These are phyloP conservation scores for Wickerhamomyces mucosus DNA, from an alignment of 805 yeast genomes.

Conservation along the genomic window DNA sequence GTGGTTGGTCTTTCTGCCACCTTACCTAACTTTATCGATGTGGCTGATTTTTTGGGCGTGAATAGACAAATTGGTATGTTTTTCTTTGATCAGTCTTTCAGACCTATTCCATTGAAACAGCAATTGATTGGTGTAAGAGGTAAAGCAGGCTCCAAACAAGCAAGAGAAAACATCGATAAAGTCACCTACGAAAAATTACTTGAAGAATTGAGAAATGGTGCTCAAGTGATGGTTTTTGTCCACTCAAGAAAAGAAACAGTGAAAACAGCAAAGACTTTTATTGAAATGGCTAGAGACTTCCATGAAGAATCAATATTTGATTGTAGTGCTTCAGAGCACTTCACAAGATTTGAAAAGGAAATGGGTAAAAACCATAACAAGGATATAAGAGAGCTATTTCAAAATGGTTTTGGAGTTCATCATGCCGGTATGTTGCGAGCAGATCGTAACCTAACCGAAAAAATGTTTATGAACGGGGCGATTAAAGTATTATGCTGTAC, in stretches of 20 bases:
- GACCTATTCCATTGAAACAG: conserved; percentile 92
- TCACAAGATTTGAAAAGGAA: conserved; percentile 48
- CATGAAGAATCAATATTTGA: conserved; percentile 53
- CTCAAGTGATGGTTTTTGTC: conserved; percentile 94
- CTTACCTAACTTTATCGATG: conserved; percentile 83
- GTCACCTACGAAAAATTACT: conserved; percentile 69
- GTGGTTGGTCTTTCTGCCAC: conserved; percentile 95
- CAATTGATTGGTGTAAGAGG: conserved; percentile 81
- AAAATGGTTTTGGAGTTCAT: conserved; percentile 82
- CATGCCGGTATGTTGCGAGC: conserved; percentile 95
- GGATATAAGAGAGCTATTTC: conserved; percentile 74
- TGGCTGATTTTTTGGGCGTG: conserved; percentile 90
- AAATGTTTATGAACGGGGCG: conserved; percentile 76
- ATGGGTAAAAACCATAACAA: conserved; percentile 61
- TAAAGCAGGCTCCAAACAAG: conserved; percentile 65
- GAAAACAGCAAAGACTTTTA: conserved; percentile 68
- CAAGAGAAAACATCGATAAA: conserved; percentile 62
- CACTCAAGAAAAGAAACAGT: conserved; percentile 92
- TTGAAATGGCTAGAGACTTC: conserved; percentile 53
- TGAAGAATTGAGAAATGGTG: conserved; percentile 56
- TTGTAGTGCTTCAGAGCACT: conserved; percentile 33
- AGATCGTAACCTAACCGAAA: conserved; percentile 85
- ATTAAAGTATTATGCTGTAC: conserved; percentile 90
- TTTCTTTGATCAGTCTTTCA: conserved; percentile 83
- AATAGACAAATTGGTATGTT: conserved; percentile 88